These are phyloP conservation scores for Pezicula carpinea DNA, from an alignment of 2,329 filamentous ascomycete genomes.

Conservation along the genomic window DNA sequence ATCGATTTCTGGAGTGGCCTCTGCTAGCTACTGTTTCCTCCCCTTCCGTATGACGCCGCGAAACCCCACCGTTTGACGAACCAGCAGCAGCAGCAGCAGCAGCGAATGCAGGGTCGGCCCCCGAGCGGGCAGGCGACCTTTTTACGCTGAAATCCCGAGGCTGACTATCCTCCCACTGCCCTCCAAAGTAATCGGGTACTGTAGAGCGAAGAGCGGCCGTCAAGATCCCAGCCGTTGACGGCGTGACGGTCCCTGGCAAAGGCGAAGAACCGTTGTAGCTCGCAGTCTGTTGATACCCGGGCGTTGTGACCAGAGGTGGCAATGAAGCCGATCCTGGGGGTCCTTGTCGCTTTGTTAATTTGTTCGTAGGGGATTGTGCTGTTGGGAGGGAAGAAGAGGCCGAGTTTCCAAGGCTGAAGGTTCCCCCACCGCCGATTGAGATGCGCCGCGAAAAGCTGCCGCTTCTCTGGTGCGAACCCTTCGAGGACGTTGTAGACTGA, in stretches of 20 bases:
- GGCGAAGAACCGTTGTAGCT: slow-evolving; percentile 21
- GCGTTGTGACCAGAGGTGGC: slow-evolving; percentile 27
- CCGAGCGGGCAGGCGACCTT: slow-evolving; percentile 15
- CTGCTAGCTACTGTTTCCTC: slow-evolving; percentile 9
- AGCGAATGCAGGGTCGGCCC: slow-evolving; percentile 15
- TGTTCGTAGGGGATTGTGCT: slow-evolving; percentile 15
- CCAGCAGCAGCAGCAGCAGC: slow-evolving; percentile 10
- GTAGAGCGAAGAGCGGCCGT: slow-evolving; percentile 25
- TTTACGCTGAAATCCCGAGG: slow-evolving; percentile 19
- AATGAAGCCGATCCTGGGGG: slow-evolving; percentile 20
- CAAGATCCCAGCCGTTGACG: slow-evolving; percentile 27
- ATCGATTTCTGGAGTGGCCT: slow-evolving; percentile 42
- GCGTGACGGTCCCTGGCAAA: slow-evolving; percentile 21
- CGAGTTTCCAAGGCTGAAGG: slow-evolving; percentile 8
- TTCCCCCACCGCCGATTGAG: slow-evolving; percentile 25
- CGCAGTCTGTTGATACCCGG: slow-evolving; percentile 19
- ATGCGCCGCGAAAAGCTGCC: slow-evolving; percentile 14
- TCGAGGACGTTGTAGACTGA: slow-evolving; percentile 46
- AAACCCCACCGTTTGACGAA: slow-evolving; percentile 2
- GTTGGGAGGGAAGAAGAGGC: background rate
- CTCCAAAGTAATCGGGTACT: slow-evolving; percentile 27
- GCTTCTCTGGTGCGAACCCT: slow-evolving; percentile 30
- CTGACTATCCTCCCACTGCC: slow-evolving; percentile 21
- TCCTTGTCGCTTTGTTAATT: slow-evolving; percentile 19
- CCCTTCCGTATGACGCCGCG: slow-evolving; percentile 7